Conservation (phyloP, 2,329 filamentous ascomycete genomes). For the Colletotrichum noveboracense region DNA sequence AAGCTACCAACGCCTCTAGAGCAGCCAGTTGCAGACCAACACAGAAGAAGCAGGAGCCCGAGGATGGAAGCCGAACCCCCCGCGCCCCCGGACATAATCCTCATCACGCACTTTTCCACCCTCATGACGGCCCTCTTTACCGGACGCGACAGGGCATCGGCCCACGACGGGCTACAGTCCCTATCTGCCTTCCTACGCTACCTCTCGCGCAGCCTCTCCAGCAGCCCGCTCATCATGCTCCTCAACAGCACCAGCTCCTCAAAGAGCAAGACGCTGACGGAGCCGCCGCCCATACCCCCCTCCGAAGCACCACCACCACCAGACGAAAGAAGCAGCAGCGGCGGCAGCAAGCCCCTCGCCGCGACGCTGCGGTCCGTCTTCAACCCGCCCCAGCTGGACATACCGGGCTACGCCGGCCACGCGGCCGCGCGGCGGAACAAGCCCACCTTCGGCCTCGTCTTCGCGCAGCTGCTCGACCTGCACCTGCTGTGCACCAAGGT, state of each 20-base stretch:
- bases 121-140: constrained; percentile 59
- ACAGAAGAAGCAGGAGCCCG: background rate
- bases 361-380: constrained; percentile 57
- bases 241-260: constrained; percentile 54
- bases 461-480: constrained; percentile 58
- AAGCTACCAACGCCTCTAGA: background rate
- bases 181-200: constrained; percentile 52
- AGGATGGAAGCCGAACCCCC: background rate
- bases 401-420: constrained; percentile 24
- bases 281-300: background rate
- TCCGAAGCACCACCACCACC: background rate
- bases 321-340: background rate
- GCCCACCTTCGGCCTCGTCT: constrained; percentile 59
- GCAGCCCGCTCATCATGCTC: constrained; percentile 56
- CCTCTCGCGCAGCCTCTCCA: constrained; percentile 45
- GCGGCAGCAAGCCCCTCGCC: constrained; percentile 33
- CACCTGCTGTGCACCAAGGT: constrained; percentile 57
- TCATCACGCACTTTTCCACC: constrained; percentile 60
- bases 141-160: constrained; percentile 48
- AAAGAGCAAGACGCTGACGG: background rate
- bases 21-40: too few species aligned
- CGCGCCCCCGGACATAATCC: constrained; percentile 49
- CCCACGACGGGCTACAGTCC: constrained; percentile 53
- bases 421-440: constrained; percentile 40
- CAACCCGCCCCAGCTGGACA: constrained; percentile 34